Evolutionary conservation across 371 early-diverging fungal genomes (phyloP).

Genomic region (Phascolomyces articulosus): DNA sequence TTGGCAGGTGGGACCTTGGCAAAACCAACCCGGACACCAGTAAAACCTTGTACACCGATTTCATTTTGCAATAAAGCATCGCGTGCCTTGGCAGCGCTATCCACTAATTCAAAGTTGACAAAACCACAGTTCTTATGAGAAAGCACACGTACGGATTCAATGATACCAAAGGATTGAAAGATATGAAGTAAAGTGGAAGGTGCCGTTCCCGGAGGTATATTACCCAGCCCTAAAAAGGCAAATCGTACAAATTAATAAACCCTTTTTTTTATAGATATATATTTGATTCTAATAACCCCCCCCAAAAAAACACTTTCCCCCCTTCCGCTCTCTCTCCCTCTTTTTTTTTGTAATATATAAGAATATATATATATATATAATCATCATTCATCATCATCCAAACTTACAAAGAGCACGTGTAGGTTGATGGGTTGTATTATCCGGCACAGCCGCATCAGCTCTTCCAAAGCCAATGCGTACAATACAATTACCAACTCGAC

Average conservation of each 20-base stretch:
- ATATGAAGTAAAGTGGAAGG: slow-evolving; percentile 75
- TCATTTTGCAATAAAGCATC: slow-evolving; percentile 87
- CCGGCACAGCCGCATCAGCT: slow-evolving; percentile 66
- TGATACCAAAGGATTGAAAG: slow-evolving; percentile 83
- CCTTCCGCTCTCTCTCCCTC: neutral
- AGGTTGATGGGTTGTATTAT: slow-evolving; percentile 41
- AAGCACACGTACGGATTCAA: slow-evolving; percentile 94
- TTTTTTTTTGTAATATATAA: neutral
- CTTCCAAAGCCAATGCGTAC: slow-evolving; percentile 95
- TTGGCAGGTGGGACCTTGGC: slow-evolving; percentile 80
- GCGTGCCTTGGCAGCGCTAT: slow-evolving; percentile 88
- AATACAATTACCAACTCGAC: slow-evolving; percentile 74
- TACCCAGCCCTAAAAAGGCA: slow-evolving; percentile 82
- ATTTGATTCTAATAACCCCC: no score
- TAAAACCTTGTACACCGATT: slow-evolving; percentile 75
- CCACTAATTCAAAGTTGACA: slow-evolving; percentile 89
- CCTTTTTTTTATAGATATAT: neutral
- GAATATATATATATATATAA: no score
- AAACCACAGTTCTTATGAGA: slow-evolving; percentile 98
- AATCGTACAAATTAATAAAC: slow-evolving; percentile 1
- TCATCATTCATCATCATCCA: no score
- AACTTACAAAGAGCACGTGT: slow-evolving; percentile 57
- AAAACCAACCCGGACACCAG: slow-evolving; percentile 86
- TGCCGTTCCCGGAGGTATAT: slow-evolving; percentile 83
- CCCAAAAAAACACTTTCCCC: neutral